Conservation (phyloP, 352 stramenopile genomes). For the Lagenidium giganteum region DNA sequence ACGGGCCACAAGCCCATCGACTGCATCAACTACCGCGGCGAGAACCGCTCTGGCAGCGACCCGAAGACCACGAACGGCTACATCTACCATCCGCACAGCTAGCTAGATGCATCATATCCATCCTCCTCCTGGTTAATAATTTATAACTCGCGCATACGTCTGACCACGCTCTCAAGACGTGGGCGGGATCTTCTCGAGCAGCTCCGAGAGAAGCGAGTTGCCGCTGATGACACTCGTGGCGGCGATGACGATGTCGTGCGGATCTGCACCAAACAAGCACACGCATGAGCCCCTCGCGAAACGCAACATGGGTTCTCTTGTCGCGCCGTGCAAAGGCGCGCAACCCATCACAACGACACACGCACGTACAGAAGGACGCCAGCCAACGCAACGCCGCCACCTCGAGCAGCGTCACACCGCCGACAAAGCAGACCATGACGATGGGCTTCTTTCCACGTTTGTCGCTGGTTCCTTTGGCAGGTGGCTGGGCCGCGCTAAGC, state of each 20-base stretch:
- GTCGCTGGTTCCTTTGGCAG: constrained; percentile 15
- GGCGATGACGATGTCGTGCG: constrained; percentile 53
- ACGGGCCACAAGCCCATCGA: constrained; percentile 73
- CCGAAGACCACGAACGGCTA: constrained; percentile 52
- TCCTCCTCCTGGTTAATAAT: too few relatives aligned
- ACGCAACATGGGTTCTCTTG: too few relatives aligned
- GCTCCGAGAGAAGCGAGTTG: constrained; percentile 37
- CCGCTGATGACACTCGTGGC: constrained; percentile 56
- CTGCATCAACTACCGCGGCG: constrained; percentile 74
- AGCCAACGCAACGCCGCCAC: constrained; percentile 74
- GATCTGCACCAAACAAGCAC: constrained; percentile 25
- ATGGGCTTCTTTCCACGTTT: constrained; percentile 32
- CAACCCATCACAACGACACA: not conserved
- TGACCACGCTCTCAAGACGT: constrained; percentile 20
- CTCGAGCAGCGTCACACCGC: constrained; percentile 66
- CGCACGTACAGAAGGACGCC: constrained; percentile 50
- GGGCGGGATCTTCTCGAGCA: constrained; percentile 38
- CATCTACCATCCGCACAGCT: constrained; percentile 51
- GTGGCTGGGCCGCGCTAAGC: too few relatives aligned
- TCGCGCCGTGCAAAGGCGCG: too few relatives aligned
- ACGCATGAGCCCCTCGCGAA: too few relatives aligned
- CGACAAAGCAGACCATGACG: constrained; percentile 62
- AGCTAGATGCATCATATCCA: constrained; percentile 12
- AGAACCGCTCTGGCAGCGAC: constrained; percentile 58
- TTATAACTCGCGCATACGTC: not conserved